phyloP scores from a whole-genome alignment of 2,329 filamentous ascomycete species.

The Dryadomyces quercus-mongolicae region DNA sequence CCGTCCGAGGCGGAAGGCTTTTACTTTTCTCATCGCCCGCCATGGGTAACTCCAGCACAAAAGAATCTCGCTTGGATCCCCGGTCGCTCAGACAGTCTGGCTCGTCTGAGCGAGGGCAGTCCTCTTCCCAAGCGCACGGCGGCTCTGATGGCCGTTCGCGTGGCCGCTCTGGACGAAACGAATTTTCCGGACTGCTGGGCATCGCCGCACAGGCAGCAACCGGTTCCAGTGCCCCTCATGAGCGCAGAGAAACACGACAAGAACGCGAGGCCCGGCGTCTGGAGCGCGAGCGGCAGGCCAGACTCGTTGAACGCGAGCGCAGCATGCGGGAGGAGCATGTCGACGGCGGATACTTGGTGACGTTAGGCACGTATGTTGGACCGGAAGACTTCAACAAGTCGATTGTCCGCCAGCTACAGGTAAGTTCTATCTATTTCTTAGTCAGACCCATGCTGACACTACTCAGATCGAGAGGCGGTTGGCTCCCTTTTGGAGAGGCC shows the following conservation, averaged over 20 bases:
- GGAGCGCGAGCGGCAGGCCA: conserved; percentile 65
- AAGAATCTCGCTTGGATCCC: conserved; percentile 19
- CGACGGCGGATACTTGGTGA: conserved; percentile 90
- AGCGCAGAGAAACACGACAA: conserved; percentile 76
- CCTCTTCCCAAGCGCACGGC: conserved; percentile 12
- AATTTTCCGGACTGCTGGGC: conserved; percentile 33
- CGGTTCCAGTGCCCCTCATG: conserved; percentile 26
- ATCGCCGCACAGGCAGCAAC: conserved; percentile 25
- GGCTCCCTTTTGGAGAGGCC: conserved; percentile 89
- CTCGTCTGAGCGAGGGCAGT: conserved; percentile 10
- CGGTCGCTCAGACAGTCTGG: conserved; percentile 12
- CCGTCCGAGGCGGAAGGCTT: background rate
- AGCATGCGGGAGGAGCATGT: conserved; percentile 88
- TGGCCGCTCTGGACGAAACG: conserved; percentile 27
- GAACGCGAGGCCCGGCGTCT: conserved; percentile 79
- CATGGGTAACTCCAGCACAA: conserved; percentile 25
- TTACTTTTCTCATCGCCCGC: background rate
- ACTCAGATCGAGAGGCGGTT: conserved; percentile 77
- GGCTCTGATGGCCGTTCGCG: conserved; percentile 14
- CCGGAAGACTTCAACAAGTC: conserved; percentile 87
- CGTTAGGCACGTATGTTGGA: conserved; percentile 85
- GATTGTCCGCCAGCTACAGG: conserved; percentile 81
- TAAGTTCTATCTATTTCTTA: conserved; percentile 28
- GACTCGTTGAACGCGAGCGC: conserved; percentile 75
- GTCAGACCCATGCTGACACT: conserved; percentile 7